Conservation (phyloP, 176 grass and related monocot species). For the Poa pratensis region DNA sequence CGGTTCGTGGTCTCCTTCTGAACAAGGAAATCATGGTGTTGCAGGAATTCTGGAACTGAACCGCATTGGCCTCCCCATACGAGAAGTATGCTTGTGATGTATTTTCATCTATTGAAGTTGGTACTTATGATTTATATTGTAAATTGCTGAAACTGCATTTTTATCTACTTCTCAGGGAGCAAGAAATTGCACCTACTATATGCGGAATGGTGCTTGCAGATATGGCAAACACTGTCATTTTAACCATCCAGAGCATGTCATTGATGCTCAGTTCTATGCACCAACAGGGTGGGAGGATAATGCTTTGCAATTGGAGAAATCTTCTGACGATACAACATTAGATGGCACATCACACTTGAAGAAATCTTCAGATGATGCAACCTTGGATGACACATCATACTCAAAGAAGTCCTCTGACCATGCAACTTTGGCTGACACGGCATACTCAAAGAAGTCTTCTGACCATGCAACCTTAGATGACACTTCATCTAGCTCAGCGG, state of each 20-base stretch:
- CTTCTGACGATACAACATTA: slow-evolving; percentile 33
- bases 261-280: slow-evolving; percentile 45
- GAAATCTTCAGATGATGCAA: slow-evolving; percentile 14
- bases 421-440: not conserved
- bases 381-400: slow-evolving; percentile 13
- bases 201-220: slow-evolving; percentile 58
- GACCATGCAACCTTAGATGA: slow-evolving; percentile 30
- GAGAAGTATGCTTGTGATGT: slow-evolving; percentile 54
- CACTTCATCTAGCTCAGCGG: slow-evolving; percentile 15
- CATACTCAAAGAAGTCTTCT: slow-evolving; percentile 36
- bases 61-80: slow-evolving; percentile 55
- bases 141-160: slow-evolving; percentile 27
- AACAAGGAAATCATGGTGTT: slow-evolving; percentile 35
- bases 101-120: slow-evolving; percentile 17
- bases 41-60: slow-evolving; percentile 50
- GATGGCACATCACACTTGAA: slow-evolving; percentile 25
- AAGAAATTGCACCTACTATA: slow-evolving; percentile 60
- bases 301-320: slow-evolving; percentile 34
- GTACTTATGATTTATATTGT: slow-evolving; percentile 27
- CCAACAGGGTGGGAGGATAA: slow-evolving; percentile 52
- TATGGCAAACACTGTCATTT: slow-evolving; percentile 62
- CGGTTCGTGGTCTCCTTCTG: slow-evolving; percentile 25
- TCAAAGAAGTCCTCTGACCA: slow-evolving; percentile 30
- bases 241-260: slow-evolving; percentile 63
- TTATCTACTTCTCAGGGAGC: slow-evolving; percentile 49